A percentile compares a stretch with the other conserved stretches of the same genome.
phyloP scores from a whole-genome alignment of 805 yeast species.

The Maudiozyma barnettii region DNA sequence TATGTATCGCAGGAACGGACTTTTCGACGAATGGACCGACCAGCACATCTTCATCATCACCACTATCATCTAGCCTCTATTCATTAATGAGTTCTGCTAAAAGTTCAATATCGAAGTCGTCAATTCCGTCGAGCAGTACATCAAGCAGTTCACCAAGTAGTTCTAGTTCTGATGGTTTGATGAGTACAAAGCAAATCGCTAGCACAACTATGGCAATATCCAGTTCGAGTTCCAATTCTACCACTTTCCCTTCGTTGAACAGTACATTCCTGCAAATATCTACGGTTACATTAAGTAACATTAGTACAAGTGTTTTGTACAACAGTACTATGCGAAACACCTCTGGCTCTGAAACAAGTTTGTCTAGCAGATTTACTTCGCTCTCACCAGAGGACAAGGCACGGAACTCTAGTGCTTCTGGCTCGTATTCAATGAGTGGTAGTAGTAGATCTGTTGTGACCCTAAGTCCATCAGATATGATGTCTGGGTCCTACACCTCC shows the following conservation, averaged over 20 bases:
- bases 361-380: not conserved
- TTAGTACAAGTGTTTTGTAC: too few species aligned
- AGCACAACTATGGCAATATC: too few species aligned
- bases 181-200: too few species aligned
- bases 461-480: constrained; percentile 1
- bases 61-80: not conserved
- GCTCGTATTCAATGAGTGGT: not conserved
- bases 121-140: too few species aligned
- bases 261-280: too few species aligned
- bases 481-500: not conserved
- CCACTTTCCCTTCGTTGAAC: too few species aligned
- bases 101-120: too few species aligned
- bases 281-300: too few species aligned
- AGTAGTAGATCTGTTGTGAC: not conserved
- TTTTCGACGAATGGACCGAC: not conserved
- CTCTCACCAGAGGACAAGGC: not conserved
- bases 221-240: too few species aligned
- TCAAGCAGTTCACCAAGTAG: too few species aligned
- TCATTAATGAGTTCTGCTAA: not conserved
- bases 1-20: not conserved
- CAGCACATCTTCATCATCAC: not conserved
- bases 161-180: too few species aligned
- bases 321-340: not conserved
- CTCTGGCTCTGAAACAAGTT: not conserved
- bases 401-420: not conserved